Percentiles rank a stretch among this genome's conserved stretches.
phyloP scores from a whole-genome alignment of 179 eudicot genomes.

The Actinidia arguta region DNA sequence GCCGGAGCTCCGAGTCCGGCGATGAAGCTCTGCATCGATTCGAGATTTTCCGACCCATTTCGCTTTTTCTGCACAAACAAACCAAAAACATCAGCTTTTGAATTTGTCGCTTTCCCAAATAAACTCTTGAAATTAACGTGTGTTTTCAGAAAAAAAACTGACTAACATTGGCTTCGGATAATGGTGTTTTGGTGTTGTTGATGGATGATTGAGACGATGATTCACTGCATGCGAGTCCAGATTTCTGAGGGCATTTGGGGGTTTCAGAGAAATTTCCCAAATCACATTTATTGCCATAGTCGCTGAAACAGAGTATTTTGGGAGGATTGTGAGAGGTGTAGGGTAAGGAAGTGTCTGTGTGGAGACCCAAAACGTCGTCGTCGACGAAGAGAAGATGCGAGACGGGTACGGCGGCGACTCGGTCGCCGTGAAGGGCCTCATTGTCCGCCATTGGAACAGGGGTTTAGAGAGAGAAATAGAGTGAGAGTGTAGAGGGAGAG shows the following conservation, averaged over 20 bases:
- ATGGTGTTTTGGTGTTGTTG: slow-evolving; percentile 18
- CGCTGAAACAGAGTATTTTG: slow-evolving; percentile 84
- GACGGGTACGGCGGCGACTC: slow-evolving; percentile 50
- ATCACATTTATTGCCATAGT: slow-evolving; percentile 31
- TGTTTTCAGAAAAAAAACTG: background rate
- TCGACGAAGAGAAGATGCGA: slow-evolving; percentile 53
- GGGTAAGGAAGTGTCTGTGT: slow-evolving; percentile 21
- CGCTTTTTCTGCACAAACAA: slow-evolving; percentile 46
- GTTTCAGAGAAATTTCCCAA: too few species aligned
- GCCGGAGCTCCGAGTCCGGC: slow-evolving; percentile 44
- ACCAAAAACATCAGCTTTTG: slow-evolving; percentile 8
- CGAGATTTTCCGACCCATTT: slow-evolving; percentile 38
- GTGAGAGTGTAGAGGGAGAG: slow-evolving; percentile 3
- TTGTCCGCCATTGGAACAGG: slow-evolving; percentile 46
- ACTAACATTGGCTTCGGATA: slow-evolving; percentile 23
- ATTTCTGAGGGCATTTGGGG: slow-evolving; percentile 13
- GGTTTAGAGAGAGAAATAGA: slow-evolving; percentile 11
- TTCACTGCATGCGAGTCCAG: slow-evolving; percentile 32
- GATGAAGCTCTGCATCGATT: slow-evolving; percentile 20
- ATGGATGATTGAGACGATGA: slow-evolving; percentile 32
- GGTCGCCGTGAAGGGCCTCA: slow-evolving; percentile 40
- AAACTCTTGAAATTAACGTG: background rate
- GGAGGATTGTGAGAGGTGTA: slow-evolving; percentile 39
- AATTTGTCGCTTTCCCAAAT: slow-evolving; percentile 5
- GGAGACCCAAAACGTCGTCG: slow-evolving; percentile 32